A percentile compares a stretch with the other conserved stretches of the same genome.
phyloP scores from a whole-genome alignment of 2,329 filamentous ascomycete genomes.

The Ceratocystis destructans region DNA sequence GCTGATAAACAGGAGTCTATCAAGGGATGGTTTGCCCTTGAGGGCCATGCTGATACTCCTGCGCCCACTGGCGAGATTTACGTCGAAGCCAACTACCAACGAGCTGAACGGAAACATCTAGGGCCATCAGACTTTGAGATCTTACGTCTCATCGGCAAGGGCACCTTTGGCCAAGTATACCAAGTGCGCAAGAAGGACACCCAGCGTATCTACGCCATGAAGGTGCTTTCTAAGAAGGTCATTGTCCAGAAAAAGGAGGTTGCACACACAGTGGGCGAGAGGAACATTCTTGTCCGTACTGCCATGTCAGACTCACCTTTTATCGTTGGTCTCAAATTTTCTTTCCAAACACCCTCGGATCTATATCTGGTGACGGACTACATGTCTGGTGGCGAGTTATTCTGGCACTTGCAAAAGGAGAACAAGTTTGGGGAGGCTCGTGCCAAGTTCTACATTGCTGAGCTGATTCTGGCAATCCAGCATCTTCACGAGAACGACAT shows the following conservation, averaged over 20 bases:
- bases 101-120: constrained; percentile 77
- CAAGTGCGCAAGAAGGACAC: constrained; percentile 97
- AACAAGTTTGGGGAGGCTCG: constrained; percentile 87
- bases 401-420: constrained; percentile 97
- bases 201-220: constrained; percentile 95
- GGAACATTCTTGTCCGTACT: constrained; percentile 92
- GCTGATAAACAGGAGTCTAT: constrained; percentile 54
- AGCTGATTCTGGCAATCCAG: constrained; percentile 86
- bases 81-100: constrained; percentile 73
- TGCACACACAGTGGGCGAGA: constrained; percentile 88
- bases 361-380: constrained; percentile 98
- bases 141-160: constrained; percentile 90
- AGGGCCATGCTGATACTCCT: constrained; percentile 57
- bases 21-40: constrained; percentile 73
- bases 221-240: constrained; percentile 97
- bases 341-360: constrained; percentile 93
- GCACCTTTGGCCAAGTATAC: constrained; percentile 96
- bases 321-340: constrained; percentile 96
- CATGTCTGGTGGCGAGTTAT: constrained; percentile 96
- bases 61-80: constrained; percentile 77
- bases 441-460: constrained; percentile 97
- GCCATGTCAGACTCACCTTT: constrained; percentile 93
- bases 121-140: constrained; percentile 95
- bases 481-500: constrained; percentile 96
- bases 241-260: constrained; percentile 99